These are phyloP conservation scores for Vanrija sp. DNA, from an alignment of 1,284 basidiomycete genomes.

Conservation along the genomic window DNA sequence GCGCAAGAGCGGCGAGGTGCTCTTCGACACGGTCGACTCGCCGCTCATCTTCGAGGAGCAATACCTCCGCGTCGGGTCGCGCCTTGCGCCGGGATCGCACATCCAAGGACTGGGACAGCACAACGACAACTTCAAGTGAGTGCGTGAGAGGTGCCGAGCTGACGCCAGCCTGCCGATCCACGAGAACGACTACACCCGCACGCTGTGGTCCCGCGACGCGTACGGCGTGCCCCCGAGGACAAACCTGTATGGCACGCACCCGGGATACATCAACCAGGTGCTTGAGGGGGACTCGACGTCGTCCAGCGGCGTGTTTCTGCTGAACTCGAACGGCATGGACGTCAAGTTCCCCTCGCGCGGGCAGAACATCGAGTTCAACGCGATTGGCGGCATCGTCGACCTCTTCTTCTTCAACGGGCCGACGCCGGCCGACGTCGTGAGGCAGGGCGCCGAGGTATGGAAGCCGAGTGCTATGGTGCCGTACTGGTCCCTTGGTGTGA, in stretches of 20 bases:
- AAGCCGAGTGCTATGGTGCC: slow-evolving; percentile 26
- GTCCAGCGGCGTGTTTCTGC: slow-evolving; percentile 49
- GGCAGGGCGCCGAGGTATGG: slow-evolving; percentile 19
- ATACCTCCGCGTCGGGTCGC: slow-evolving; percentile 60
- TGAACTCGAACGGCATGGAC: slow-evolving; percentile 39
- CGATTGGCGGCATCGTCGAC: slow-evolving; percentile 33
- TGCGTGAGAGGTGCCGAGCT: slow-evolving; percentile 54
- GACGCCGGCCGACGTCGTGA: slow-evolving; percentile 13
- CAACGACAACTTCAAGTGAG: slow-evolving; percentile 14
- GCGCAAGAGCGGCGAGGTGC: slow-evolving; percentile 52
- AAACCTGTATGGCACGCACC: slow-evolving; percentile 34
- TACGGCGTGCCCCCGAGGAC: slow-evolving; percentile 17
- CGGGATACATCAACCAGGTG: slow-evolving; percentile 24
- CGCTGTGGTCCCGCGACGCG: slow-evolving; percentile 30
- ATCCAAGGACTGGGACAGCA: slow-evolving; percentile 72
- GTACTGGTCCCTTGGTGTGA: slow-evolving; percentile 32
- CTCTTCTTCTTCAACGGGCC: slow-evolving; percentile 26
- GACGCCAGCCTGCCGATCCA: slow-evolving; percentile 59
- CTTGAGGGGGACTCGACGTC: slow-evolving; percentile 4
- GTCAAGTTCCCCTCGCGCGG: slow-evolving; percentile 23
- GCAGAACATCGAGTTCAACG: slow-evolving; percentile 24
- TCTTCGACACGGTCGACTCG: slow-evolving; percentile 66
- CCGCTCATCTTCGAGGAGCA: slow-evolving; percentile 76
- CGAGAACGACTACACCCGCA: slow-evolving; percentile 41
- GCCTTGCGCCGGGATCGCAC: slow-evolving; percentile 54